These are phyloP conservation scores for Prunus mira DNA, from an alignment of 306 rosid species.

Conservation along the genomic window DNA sequence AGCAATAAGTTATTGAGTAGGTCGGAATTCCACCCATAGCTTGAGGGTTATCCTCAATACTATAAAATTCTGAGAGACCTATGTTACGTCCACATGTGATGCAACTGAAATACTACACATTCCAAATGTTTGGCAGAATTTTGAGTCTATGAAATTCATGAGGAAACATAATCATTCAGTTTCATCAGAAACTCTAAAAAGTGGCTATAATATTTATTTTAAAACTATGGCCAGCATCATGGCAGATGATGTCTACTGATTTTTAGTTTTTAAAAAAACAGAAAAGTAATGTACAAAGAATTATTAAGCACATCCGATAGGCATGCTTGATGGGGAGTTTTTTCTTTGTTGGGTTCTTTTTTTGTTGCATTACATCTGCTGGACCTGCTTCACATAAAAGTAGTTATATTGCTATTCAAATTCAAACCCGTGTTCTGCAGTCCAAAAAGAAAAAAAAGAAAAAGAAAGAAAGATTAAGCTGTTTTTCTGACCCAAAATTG, in stretches of 20 bases:
- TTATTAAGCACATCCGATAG: background rate
- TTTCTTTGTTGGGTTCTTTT: background rate
- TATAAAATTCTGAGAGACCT: background rate
- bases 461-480: background rate
- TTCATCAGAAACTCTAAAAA: background rate
- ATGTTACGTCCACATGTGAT: background rate
- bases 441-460: background rate
- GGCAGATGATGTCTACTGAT: background rate
- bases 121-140: background rate
- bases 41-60: background rate
- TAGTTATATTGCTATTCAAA: constrained; percentile 1
- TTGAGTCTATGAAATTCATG: background rate
- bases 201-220: background rate
- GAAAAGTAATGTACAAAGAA: background rate
- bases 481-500: constrained; percentile 15
- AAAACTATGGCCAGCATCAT: background rate
- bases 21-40: background rate
- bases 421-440: constrained; percentile 2
- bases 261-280: background rate
- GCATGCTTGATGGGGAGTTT: background rate
- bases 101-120: background rate
- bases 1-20: background rate
- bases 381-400: background rate
- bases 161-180: background rate
- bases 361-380: background rate